Evolutionary conservation across 2,329 filamentous ascomycete species (phyloP).

Genomic region (Ophiostoma sp.): DNA sequence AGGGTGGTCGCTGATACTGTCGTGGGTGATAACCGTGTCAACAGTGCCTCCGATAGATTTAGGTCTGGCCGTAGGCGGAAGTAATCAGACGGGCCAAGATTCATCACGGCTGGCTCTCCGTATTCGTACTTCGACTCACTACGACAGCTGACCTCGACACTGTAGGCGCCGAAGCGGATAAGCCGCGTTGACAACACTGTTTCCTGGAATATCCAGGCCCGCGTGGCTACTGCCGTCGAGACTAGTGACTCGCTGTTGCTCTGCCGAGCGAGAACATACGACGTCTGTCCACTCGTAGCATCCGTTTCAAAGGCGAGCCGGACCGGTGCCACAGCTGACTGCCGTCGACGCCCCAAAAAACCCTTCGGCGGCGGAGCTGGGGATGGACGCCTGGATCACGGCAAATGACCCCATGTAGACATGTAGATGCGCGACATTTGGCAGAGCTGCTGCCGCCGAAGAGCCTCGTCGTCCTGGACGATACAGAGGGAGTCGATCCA

Average conservation of each 20-base stretch:
- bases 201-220: constrained; percentile 6
- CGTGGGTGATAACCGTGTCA: not conserved
- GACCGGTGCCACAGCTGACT: not conserved
- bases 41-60: not conserved
- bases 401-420: constrained; percentile 1
- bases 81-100: not conserved
- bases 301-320: not conserved
- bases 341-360: not conserved
- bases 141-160: not conserved
- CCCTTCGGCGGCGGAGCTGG: not conserved
- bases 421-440: constrained; percentile 5
- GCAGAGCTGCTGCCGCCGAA: not conserved
- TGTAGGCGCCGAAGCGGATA: not conserved
- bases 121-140: not conserved
- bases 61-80: constrained; percentile 5
- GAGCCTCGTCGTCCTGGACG: constrained; percentile 25
- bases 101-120: not conserved
- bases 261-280: not conserved
- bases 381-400: not conserved
- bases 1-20: not conserved
- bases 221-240: not conserved
- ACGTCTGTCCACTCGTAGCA: not conserved
- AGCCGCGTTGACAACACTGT: constrained; percentile 4
- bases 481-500: constrained; percentile 31
- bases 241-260: not conserved